These are phyloP conservation scores for Mucor piriformis DNA, from an alignment of 371 early-diverging fungal genomes.

Conservation along the genomic window DNA sequence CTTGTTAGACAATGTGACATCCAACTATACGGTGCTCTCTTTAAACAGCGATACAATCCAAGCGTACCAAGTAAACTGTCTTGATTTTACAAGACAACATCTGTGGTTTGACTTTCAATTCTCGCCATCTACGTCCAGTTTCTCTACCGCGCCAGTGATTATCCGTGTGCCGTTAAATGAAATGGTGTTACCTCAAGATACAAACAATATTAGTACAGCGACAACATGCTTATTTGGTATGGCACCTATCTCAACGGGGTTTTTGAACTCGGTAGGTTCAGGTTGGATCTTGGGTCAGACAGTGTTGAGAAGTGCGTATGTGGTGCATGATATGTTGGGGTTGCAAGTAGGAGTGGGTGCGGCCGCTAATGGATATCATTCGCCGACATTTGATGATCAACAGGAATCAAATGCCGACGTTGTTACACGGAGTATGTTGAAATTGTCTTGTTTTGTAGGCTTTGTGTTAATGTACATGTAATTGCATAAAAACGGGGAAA, in stretches of 20 bases:
- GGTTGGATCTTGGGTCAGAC: conserved; percentile 37
- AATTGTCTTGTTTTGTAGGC: neutral
- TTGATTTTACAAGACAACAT: neutral
- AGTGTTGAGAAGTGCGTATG: conserved; percentile 34
- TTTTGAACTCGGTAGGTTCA: conserved; percentile 12
- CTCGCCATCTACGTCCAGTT: neutral
- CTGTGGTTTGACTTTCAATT: conserved; percentile 24
- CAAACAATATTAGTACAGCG: conserved; percentile 11
- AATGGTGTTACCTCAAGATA: conserved; percentile 27
- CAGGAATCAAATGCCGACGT: neutral
- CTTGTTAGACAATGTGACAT: conserved; percentile 11
- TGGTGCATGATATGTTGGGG: conserved; percentile 35
- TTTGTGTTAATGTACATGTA: neutral
- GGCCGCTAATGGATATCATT: conserved; percentile 23
- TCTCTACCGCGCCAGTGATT: conserved; percentile 7
- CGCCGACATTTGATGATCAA: conserved; percentile 7
- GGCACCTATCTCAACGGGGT: conserved; percentile 19
- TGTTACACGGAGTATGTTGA: conserved; percentile 3
- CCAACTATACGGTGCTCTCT: conserved; percentile 7
- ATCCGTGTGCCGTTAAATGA: conserved; percentile 27
- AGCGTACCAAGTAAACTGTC: conserved; percentile 25
- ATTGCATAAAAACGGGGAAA: neutral
- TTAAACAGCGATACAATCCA: conserved; percentile 10
- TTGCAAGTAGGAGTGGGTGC: conserved; percentile 17
- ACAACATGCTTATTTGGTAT: conserved; percentile 34